These are phyloP conservation scores for Salvia splendens DNA, from an alignment of 257 asterid species.

Conservation along the genomic window DNA sequence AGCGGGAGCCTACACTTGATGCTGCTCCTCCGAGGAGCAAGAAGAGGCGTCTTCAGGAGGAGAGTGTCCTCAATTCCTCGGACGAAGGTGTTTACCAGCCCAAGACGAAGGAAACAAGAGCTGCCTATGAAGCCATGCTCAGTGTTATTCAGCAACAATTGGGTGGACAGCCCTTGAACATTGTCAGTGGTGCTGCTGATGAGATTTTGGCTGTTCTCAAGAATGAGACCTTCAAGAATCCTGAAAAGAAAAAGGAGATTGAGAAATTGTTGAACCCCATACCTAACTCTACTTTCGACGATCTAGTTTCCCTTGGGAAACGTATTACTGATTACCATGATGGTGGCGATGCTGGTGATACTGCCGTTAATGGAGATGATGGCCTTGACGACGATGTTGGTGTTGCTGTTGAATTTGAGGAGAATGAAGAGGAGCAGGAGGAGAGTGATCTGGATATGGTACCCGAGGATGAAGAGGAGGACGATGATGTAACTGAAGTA, in stretches of 20 bases:
- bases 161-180: slow-evolving; percentile 63
- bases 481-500: slow-evolving; percentile 44
- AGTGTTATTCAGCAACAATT: slow-evolving; percentile 61
- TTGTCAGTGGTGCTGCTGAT: slow-evolving; percentile 67
- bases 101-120: slow-evolving; percentile 62
- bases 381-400: slow-evolving; percentile 63
- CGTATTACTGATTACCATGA: slow-evolving; percentile 53
- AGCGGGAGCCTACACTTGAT: slow-evolving; percentile 45
- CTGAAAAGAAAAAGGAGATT: slow-evolving; percentile 61
- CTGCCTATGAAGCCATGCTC: slow-evolving; percentile 66
- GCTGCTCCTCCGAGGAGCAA: slow-evolving; percentile 51
- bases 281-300: slow-evolving; percentile 41
- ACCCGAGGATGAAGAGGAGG: slow-evolving; percentile 61
- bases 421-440: slow-evolving; percentile 64
- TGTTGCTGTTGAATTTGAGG: slow-evolving; percentile 68
- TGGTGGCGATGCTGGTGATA: slow-evolving; percentile 42
- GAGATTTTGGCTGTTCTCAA: slow-evolving; percentile 65
- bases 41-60: slow-evolving; percentile 62
- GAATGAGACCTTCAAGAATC: slow-evolving; percentile 51
- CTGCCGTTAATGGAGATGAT: slow-evolving; percentile 47
- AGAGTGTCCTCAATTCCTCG: slow-evolving; percentile 56
- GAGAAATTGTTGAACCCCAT: slow-evolving; percentile 62
- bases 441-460: slow-evolving; percentile 63
- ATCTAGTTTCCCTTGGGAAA: slow-evolving; percentile 51
- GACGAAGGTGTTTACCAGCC: slow-evolving; percentile 72